Base-by-base conservation (phyloP, 2,329 filamentous ascomycete genomes). In the Monosporascus cannonballus region DNA sequence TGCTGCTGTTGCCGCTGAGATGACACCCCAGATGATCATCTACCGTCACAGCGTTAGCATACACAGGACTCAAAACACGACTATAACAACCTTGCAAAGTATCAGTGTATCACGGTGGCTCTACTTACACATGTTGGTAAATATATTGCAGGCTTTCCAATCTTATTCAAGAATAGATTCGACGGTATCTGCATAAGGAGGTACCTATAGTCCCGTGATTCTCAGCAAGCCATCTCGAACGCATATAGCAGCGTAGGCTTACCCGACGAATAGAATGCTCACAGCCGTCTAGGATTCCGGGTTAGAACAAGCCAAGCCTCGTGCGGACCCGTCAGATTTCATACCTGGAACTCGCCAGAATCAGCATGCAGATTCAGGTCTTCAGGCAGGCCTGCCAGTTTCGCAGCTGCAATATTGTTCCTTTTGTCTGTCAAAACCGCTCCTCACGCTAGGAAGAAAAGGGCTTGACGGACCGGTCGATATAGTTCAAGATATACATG, bases 401-500 rank as follows among this genome's bases (percentile, higher is more conserved):
- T 73, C 3, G 78, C 80, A 25, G 72, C 71, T 3, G 79, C 79
- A 51, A 84, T 81, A 52, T 83, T 82, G 61, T 82, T 83, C 42
- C 77, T 72, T 14, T 60, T 61, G 27, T 60, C 59, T 64, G 36
- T 47, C 25, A 45, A 8, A 24, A 24, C 7, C 9, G 42, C 17
- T 11, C 15, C 25, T 18, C 3, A 59, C 22, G 15, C 7, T 14
- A 22, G 37, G 9, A 20, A 18, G 47, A 38, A 34, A 37, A 49
- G 15, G 15, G 20, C 20, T 41, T 24, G 14, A 44, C 58, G 51
- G 51, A 66, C 67, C 62, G 62, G 42, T 84, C 80, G 17, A 87
- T 69, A 62, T 86, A 87, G 61, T 87, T 87, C 72, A 87, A 72
- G 58, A 87, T 84, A 59, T 86, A 89, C 76, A 89, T 87, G 47